Evolutionary conservation across 495 filamentous ascomycete genomes (phyloP).

Genomic region (Pyrenula massariospora): DNA sequence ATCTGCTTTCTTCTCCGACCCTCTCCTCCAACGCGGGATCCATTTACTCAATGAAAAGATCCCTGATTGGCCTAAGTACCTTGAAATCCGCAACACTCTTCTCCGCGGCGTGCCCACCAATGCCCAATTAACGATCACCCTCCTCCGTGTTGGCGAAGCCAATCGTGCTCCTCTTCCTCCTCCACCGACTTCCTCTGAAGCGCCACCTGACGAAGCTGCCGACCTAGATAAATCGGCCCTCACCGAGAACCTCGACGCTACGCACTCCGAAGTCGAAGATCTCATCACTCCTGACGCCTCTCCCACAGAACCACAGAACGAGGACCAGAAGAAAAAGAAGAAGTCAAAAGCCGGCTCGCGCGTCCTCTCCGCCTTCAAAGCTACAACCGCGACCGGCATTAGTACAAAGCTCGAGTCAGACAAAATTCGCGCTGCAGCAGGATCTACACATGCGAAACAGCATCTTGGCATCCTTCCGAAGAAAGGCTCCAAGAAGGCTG

Average conservation of each 20-base stretch:
- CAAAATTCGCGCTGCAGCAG: conserved; percentile 51
- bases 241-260: conserved; percentile 25
- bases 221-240: conserved; percentile 24
- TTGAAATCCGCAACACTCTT: conserved; percentile 61
- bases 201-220: conserved; percentile 19
- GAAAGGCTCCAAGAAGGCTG: conserved; percentile 24
- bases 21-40: conserved; percentile 47
- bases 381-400: conserved; percentile 53
- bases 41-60: conserved; percentile 51
- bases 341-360: conserved; percentile 37
- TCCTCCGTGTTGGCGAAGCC: conserved; percentile 75
- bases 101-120: conserved; percentile 83
- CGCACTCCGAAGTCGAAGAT: conserved; percentile 38
- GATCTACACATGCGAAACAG: conserved; percentile 55
- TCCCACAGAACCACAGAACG: conserved; percentile 13
- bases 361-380: conserved; percentile 57
- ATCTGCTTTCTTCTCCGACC: conserved; percentile 71
- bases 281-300: conserved; percentile 23
- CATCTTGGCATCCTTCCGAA: conserved; percentile 56
- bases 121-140: conserved; percentile 72
- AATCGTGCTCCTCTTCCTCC: conserved; percentile 74
- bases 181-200: conserved; percentile 47
- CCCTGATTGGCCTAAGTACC: conserved; percentile 63
- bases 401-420: conserved; percentile 60
- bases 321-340: conserved; percentile 7